Base-by-base conservation (phyloP, 2,329 filamentous ascomycete genomes). In the Epichloe hybrida region DNA sequence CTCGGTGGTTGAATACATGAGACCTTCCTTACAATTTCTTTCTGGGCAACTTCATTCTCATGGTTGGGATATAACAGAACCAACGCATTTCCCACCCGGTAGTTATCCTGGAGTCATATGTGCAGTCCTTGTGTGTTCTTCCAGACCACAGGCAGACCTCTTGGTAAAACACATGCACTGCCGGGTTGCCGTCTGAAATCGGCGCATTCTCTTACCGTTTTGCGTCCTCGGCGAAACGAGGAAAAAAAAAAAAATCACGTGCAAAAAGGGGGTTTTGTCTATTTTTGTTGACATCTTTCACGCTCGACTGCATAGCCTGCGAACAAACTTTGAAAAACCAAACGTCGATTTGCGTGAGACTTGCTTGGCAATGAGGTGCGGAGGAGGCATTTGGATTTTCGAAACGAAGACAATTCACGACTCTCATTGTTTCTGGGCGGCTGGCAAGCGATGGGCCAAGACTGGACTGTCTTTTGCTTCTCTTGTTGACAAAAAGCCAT, bases 281-380 rank as follows among this genome's bases (percentile, higher is more conserved):
- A n/a, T 39, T 13, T 48, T 21, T 48, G 9, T 48, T 20, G 20
- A 38, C 7, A 20, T 48, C 5, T 41, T 42, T 47, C 31, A 23
- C 36, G 35, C 20, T 37, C 39, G 31, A 39, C 27, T 35, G 50
- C 50, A 51, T 48, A 45, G 38, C 46, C 50, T 51, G 50, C 46
- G 47, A 4, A 37, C n/a, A 27, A 39, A 36, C 13, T 21, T 21
- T n/a, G n/a, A 12, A 37, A 17, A 45, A 36, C 5, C 5, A 5
- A 23, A 15, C 3, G 13, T 42, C n/a, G 31, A 36, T 27, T 27
- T 49, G 31, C 47, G 21, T 34, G 35, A 40, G 23, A n/a, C 31
- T 8, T 37, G 2, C 31, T 2, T n/a, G 37, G 4, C n/a, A n/a
- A 36, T n/a, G 42, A 41, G 21, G n/a, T 31, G 31, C 1, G 43